Base-by-base conservation (phyloP, 2,329 filamentous ascomycete genomes). In the Aspergillus chevalieri region DNA sequence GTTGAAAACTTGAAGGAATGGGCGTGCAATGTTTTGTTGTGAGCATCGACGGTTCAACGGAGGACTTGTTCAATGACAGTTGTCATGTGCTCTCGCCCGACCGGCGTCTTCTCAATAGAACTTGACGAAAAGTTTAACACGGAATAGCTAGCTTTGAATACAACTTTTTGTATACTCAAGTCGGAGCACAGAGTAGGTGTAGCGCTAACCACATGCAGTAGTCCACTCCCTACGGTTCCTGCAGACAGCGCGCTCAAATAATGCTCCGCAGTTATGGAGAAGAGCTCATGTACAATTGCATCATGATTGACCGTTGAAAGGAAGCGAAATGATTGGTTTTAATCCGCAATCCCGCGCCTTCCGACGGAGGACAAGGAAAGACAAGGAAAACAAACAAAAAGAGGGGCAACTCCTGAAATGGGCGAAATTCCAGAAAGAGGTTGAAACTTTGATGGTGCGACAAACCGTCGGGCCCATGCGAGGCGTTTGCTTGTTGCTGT, bases 341-440 rank as follows among this genome's bases (percentile, higher is more conserved):
- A 19, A 8, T 22, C 38, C 38, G 15, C 17, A 12, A 12, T 21
- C 38, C 38, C 38, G 38, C 38, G 38, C 17, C 38, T 19, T 19
- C 38, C 38, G 38, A 41, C 17, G 15, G 15, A 21, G 19, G 17
- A 12, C 38, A 21, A 12, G 38, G 42, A 44, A 43, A 22, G 8
- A 9, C 21, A 43, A 24, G 21, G 17, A 12, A 43, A 24, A 8
- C 14, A 28, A 15, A 44, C 3, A 44, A n/a, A 19, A 44, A 44
- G 19, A 28, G 26, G n/a, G 22, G 21, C 22, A 41, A 3, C 38
- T 41, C 38, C 38, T 41, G 38, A 41, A 38, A 43, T 14, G 15
- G 43, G 22, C 26, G 26, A 46, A 51, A 51, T 41, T 41, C 19
- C 38, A 41, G 38, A 41, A 41, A 41, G 38, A 41, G 34, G 17